A percentile compares a stretch with the other conserved stretches of the same genome.
These are phyloP conservation scores for Apiospora pterosperma DNA, from an alignment of 2,329 filamentous ascomycete species.

Conservation along the genomic window DNA sequence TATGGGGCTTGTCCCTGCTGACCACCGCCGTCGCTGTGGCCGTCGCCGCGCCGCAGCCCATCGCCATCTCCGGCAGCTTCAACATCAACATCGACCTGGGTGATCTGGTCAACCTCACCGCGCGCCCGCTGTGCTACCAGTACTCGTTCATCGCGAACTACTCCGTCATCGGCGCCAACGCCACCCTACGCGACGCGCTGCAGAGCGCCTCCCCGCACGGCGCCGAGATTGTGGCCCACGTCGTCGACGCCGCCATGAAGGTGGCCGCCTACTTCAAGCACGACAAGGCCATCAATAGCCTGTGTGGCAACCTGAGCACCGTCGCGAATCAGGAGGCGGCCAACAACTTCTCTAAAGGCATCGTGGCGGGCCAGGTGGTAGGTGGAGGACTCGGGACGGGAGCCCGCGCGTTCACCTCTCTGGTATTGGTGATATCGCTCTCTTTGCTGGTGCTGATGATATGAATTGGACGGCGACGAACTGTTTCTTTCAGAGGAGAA, in stretches of 20 bases:
- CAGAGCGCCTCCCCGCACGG: not conserved
- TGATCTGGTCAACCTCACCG: not conserved
- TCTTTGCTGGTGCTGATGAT: not conserved
- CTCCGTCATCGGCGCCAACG: constrained; percentile 2
- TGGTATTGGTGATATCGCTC: not conserved
- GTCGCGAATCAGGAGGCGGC: not conserved
- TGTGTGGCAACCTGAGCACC: not conserved
- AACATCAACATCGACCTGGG: not conserved
- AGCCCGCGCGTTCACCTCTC: not conserved
- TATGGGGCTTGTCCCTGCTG: not conserved
- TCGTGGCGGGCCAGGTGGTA: not conserved
- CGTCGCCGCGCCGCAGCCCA: not conserved
- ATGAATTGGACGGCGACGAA: not conserved
- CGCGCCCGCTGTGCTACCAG: not conserved
- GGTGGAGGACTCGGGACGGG: not conserved
- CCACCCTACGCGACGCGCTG: not conserved
- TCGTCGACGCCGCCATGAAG: not conserved
- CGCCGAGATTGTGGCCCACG: not conserved
- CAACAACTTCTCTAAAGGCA: not conserved
- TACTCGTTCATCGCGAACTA: constrained; percentile 5
- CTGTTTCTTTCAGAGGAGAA: not conserved
- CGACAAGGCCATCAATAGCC: not conserved
- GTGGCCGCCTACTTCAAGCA: not conserved
- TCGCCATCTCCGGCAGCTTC: too few species aligned
- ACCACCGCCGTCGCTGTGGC: not conserved